phyloP scores from a whole-genome alignment of 306 rosid genomes.

The Citrullus colocynthis region DNA sequence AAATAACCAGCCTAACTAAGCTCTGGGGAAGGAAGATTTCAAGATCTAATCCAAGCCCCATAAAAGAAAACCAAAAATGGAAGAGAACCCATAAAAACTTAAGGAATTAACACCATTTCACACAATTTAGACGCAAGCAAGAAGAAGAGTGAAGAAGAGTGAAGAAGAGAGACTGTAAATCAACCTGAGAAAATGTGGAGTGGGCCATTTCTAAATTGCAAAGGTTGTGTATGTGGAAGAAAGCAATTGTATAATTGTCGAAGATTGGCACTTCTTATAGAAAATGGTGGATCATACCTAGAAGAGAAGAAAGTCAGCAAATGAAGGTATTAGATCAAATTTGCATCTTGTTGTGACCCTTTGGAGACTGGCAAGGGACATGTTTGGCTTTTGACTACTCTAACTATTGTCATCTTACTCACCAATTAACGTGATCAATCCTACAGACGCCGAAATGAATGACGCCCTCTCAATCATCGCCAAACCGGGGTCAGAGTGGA shows the following conservation, averaged over 20 bases:
- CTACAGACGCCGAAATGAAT: too few relatives aligned
- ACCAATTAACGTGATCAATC: too few relatives aligned
- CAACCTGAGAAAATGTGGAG: slow-evolving; percentile 32
- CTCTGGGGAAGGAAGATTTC: not conserved
- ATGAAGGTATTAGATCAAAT: not conserved
- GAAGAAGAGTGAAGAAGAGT: slow-evolving; percentile 1
- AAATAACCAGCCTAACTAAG: not conserved
- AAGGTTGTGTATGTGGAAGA: not conserved
- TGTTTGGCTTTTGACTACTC: too few relatives aligned
- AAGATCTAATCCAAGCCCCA: not conserved
- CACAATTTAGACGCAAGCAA: slow-evolving; percentile 8
- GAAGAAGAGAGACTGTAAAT: not conserved
- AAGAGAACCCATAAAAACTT: not conserved
- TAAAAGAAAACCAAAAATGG: not conserved
- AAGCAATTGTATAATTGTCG: not conserved
- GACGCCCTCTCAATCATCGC: too few relatives aligned
- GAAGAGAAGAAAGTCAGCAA: not conserved
- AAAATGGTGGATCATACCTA: not conserved
- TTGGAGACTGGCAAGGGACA: slow-evolving; percentile 37
- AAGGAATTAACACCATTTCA: not conserved
- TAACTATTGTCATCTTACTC: too few relatives aligned
- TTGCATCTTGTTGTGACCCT: slow-evolving; percentile 14
- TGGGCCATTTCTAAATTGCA: slow-evolving; percentile 26
- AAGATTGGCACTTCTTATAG: slow-evolving; percentile 5
- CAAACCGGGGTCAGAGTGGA: too few relatives aligned